A percentile compares a stretch with the other conserved stretches of the same genome.
Evolutionary conservation across 2,329 filamentous ascomycete genomes (phyloP).

Genomic region (Fusarium chlamydosporum): DNA sequence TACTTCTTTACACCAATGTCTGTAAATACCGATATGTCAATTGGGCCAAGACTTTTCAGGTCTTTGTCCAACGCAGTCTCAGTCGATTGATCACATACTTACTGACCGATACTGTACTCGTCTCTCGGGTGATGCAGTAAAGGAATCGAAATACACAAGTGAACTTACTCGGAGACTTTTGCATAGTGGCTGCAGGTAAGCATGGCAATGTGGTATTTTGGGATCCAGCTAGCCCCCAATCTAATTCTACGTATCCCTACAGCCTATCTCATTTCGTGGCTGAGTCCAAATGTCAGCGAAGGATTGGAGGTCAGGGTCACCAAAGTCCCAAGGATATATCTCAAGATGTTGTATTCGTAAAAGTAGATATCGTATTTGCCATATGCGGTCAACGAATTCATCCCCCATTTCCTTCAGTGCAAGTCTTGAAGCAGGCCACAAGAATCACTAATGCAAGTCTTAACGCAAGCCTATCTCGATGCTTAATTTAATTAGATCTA

Average conservation of each 20-base stretch:
- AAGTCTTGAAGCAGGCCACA: not conserved
- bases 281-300: not conserved
- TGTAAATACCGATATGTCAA: not conserved
- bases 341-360: not conserved
- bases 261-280: not conserved
- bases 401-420: not conserved
- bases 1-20: not conserved
- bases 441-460: not conserved
- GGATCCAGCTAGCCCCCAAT: not conserved
- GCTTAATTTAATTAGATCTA: conserved; percentile 15
- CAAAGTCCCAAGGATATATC: not conserved
- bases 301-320: not conserved
- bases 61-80: not conserved
- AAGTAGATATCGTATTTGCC: not conserved
- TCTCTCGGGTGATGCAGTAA: not conserved
- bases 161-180: not conserved
- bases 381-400: not conserved
- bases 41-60: not conserved
- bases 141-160: not conserved
- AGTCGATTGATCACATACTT: not conserved
- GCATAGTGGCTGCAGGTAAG: not conserved
- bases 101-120: not conserved
- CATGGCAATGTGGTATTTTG: conserved; percentile 2
- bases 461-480: conserved; percentile 6
- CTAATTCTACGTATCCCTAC: not conserved